Base-by-base conservation (phyloP, 1,284 basidiomycete species). In the Anthracocystis panici-leucophaei region DNA sequence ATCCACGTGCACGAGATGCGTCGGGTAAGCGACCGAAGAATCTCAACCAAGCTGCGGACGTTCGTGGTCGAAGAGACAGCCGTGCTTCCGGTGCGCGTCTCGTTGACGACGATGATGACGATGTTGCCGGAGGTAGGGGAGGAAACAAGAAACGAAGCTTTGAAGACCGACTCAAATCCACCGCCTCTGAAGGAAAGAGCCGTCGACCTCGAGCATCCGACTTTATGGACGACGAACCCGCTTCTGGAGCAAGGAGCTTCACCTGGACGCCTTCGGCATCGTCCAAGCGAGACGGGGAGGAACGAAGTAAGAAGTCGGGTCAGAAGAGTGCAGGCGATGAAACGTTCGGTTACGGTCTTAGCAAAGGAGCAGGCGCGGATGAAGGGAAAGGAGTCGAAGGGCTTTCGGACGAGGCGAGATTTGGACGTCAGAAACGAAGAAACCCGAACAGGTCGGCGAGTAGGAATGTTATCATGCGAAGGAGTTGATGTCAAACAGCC, bases 401-500 rank as follows among this genome's bases (percentile, higher is more conserved):
- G 89, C 50, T 94, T 92, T 29, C 88, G 94, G 90, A 94, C 94
- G 88, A 92, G 89, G 84, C 93, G 5, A 55, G 82, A 9, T 81
- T 77, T 48, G 84, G 84, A 18, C 63, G 84, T 6, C 79, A 73
- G 46, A 75, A 77, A 54, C 53, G 82, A 4, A 54, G 84, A 44
- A 70, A 75, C 27, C 75, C 80, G 7, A 72, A 77, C 41, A 74
- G 84, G 33, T 82, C 80, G 58, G 84, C 84, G 12, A 81, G 80
- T 59, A 80, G 77, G 65, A 84, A 84, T 49, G 78, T 74, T 16
- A 79, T 80, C 27, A 77, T 80, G 75, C 77, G 72, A 5, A 58
- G 65, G 25, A 70, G 20, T 11, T 69, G 31, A 35, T 14, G 11
- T 14, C 35, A 14, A 38, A 5, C 12, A 16, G 14, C 33, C 9